Evolutionary conservation across 116 monocot genomes (phyloP).

Genomic region (Zostera marina): DNA sequence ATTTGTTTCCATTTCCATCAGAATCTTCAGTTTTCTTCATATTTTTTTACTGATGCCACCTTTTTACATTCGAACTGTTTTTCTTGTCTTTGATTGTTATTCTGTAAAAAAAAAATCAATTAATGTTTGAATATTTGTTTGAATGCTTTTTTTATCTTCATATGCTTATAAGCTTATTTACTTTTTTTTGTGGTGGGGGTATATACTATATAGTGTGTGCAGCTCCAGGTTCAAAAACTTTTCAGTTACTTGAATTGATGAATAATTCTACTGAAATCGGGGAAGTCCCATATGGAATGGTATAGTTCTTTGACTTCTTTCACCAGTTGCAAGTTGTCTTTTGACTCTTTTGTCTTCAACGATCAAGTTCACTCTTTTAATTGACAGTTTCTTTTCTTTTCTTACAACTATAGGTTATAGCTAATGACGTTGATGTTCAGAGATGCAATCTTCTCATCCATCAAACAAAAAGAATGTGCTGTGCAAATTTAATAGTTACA

Average conservation of each 20-base stretch:
- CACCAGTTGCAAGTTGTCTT: neutral
- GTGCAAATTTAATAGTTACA: slow-evolving; percentile 88
- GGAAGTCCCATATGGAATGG: slow-evolving; percentile 72
- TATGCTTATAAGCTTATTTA: neutral
- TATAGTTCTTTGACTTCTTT: slow-evolving; percentile 10
- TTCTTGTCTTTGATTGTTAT: neutral
- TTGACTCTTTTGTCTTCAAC: neutral
- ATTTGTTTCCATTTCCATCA: too few relatives aligned
- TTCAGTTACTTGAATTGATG: slow-evolving; percentile 97
- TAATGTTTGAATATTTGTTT: neutral
- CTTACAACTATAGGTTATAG: slow-evolving; percentile 17
- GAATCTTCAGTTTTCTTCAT: too few relatives aligned
- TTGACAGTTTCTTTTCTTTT: neutral
- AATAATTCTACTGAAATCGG: slow-evolving; percentile 54
- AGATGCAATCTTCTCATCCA: slow-evolving; percentile 98
- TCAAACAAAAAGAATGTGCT: slow-evolving; percentile 96
- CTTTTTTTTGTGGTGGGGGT: slow-evolving; percentile 2
- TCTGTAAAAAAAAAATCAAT: too few relatives aligned
- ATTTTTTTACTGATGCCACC: too few relatives aligned
- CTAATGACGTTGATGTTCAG: slow-evolving; percentile 95
- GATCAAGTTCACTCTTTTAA: slow-evolving; percentile 2
- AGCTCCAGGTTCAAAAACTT: slow-evolving; percentile 99
- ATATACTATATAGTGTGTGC: slow-evolving; percentile 91
- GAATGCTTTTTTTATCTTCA: neutral
- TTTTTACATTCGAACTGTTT: too few relatives aligned